Evolutionary conservation across 1,284 basidiomycete species (phyloP), one percentile per base, ranked within the genome.

Genomic region (Ganoderma leucocontextum): DNA sequence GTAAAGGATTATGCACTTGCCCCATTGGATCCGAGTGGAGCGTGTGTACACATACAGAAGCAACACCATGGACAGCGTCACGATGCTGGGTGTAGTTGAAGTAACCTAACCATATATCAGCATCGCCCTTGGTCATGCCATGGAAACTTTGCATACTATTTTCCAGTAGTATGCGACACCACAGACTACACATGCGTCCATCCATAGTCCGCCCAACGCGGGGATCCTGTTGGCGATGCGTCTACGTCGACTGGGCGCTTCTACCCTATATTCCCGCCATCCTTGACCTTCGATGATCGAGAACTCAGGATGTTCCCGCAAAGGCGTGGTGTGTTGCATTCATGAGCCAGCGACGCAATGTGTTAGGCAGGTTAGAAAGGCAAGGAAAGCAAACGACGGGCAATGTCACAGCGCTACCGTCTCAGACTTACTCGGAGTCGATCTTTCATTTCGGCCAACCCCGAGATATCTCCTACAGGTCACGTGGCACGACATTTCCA

Each of bases 281-380:
- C 83, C 85, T 17, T 81, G 81, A 60, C 78, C 81, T 44, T 83
- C 77, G 55, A 85, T 74, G 57, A 90, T 74, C 12, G 81, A 80
- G 67, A 90, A 82, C 74, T 91, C 85, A 65, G 89, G 89, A 74
- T 88, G 80, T 65, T 81, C 79, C 60, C 79, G 80, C 49, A 90
- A 76, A 64, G 87, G 88, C 67, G 76, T 80, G 68, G 78, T 80
- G 66, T 75, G 80, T 75, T 75, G 81, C 87, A 88, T 88, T 68
- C 80, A 75, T 75, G 63, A 44, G 59, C 44, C n/a, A 17, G 22
- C 53, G 62, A 41, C 59, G 25, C 6, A 39, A 55, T 55, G 25
- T 44, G 42, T 60, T 8, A 35, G 12, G 13, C n/a, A 47, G 10
- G 47, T 47, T 47, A 10, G 29, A 7, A 38, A 22, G 55, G 4